These are phyloP conservation scores for Avena atlantica DNA, from an alignment of 176 grass and related monocot species.

Conservation along the genomic window DNA sequence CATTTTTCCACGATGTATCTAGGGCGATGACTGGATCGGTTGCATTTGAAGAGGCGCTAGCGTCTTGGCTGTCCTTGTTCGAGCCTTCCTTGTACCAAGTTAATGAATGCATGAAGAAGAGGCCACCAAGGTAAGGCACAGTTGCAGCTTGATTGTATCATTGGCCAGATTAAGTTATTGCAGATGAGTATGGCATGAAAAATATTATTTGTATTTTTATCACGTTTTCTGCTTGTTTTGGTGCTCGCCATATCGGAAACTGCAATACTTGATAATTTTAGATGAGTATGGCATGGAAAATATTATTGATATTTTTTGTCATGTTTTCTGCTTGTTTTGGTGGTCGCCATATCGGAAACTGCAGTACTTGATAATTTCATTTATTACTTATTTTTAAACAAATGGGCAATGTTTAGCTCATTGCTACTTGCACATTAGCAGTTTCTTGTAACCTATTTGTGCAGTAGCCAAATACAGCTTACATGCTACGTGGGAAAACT, in stretches of 20 bases:
- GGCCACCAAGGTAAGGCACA: slow-evolving; percentile 3
- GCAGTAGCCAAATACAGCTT: neutral
- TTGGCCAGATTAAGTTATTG: neutral
- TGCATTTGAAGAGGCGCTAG: slow-evolving; percentile 23
- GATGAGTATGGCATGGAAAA: neutral
- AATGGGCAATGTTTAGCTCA: neutral
- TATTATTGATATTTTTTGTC: neutral
- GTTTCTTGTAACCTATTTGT: neutral
- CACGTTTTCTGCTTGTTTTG: neutral
- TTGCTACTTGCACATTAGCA: neutral
- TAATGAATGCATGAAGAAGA: slow-evolving; percentile 1
- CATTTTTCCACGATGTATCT: neutral
- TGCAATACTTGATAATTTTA: neutral
- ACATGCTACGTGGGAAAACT: neutral
- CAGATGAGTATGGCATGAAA: neutral
- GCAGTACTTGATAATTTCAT: neutral
- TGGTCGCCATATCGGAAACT: neutral
- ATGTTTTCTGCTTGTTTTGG: neutral
- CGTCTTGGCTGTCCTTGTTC: slow-evolving; percentile 1
- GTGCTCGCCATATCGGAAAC: neutral
- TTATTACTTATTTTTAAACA: neutral
- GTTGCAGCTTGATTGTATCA: neutral
- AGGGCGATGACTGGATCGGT: slow-evolving; percentile 22
- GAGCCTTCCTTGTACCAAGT: slow-evolving; percentile 22
- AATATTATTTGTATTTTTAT: neutral